phyloP scores from a whole-genome alignment of 2,329 filamentous ascomycete species.

The Talaromyces sp. region DNA sequence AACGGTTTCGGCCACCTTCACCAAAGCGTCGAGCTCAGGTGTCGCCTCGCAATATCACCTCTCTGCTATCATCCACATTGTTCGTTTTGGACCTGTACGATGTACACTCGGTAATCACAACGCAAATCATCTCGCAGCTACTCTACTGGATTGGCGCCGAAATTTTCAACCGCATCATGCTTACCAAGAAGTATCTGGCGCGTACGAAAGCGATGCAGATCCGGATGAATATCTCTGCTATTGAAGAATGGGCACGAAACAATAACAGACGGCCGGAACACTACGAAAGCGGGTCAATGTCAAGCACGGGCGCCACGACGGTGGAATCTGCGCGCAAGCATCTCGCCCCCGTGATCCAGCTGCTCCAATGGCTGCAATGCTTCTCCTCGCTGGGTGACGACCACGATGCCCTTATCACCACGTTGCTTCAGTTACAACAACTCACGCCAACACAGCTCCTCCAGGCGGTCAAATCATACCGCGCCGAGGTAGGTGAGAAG shows the following conservation, averaged over 20 bases:
- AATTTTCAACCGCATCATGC: slow-evolving; percentile 97
- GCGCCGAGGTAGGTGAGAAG: slow-evolving; percentile 93
- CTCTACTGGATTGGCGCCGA: slow-evolving; percentile 96
- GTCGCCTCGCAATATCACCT: slow-evolving; percentile 91
- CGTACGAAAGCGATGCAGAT: slow-evolving; percentile 99
- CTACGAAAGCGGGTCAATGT: slow-evolving; percentile 87
- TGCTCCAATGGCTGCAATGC: slow-evolving; percentile 95
- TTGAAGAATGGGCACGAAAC: slow-evolving; percentile 91
- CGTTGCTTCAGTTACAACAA: slow-evolving; percentile 80
- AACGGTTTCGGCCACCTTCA: slow-evolving; percentile 85
- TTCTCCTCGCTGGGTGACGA: slow-evolving; percentile 94
- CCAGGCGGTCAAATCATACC: slow-evolving; percentile 87
- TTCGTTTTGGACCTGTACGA: slow-evolving; percentile 99
- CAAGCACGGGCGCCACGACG: slow-evolving; percentile 77
- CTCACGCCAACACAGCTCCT: slow-evolving; percentile 84
- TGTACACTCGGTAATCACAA: slow-evolving; percentile 91
- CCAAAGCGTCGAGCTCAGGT: slow-evolving; percentile 89
- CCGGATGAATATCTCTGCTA: slow-evolving; percentile 91
- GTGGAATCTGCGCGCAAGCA: slow-evolving; percentile 80
- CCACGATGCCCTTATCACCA: slow-evolving; percentile 79
- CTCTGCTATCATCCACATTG: slow-evolving; percentile 86
- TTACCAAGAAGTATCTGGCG: slow-evolving; percentile 87
- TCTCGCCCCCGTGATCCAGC: slow-evolving; percentile 82
- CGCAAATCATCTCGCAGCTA: slow-evolving; percentile 86
- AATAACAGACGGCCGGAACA: slow-evolving; percentile 96